These are phyloP conservation scores for Ambrosiella cleistominuta DNA, from an alignment of 2,329 filamentous ascomycete species.

Conservation along the genomic window DNA sequence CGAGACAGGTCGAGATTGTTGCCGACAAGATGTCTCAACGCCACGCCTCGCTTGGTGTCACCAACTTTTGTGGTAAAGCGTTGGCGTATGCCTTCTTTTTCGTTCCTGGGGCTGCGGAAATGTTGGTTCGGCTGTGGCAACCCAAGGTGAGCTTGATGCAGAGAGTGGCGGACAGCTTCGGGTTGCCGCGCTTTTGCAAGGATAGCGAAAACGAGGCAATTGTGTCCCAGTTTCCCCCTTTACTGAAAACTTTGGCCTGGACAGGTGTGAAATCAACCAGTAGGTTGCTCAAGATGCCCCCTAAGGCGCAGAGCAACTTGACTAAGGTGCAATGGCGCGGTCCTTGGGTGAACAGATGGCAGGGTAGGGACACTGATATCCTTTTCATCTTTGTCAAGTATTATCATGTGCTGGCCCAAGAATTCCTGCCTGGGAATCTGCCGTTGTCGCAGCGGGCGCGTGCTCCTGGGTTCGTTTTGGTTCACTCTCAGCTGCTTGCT, in stretches of 20 bases:
- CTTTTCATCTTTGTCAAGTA: constrained; percentile 87
- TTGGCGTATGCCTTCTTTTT: constrained; percentile 91
- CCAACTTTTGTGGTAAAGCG: constrained; percentile 77
- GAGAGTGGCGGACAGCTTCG: constrained; percentile 52
- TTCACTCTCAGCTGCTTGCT: constrained; percentile 66
- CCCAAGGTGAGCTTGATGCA: constrained; percentile 51
- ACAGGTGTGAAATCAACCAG: constrained; percentile 31
- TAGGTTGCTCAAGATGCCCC: constrained; percentile 45
- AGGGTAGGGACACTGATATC: constrained; percentile 69
- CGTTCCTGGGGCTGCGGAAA: constrained; percentile 68
- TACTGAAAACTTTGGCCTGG: constrained; percentile 40
- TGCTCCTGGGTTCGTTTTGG: constrained; percentile 59
- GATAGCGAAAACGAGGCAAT: constrained; percentile 45
- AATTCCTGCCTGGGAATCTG: constrained; percentile 44
- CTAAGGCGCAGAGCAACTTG: constrained; percentile 27
- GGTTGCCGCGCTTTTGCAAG: constrained; percentile 36
- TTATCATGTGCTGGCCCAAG: constrained; percentile 61
- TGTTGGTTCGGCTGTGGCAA: constrained; percentile 67
- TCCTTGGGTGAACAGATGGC: constrained; percentile 72
- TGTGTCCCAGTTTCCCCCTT: constrained; percentile 50
- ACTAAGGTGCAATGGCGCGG: constrained; percentile 69
- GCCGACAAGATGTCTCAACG: constrained; percentile 75
- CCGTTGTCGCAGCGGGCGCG: constrained; percentile 39
- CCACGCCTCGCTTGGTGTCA: constrained; percentile 45
- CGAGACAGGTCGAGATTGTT: constrained; percentile 71